phyloP scores from a whole-genome alignment of 2,329 filamentous ascomycete species.

The Xylariaceae sp. region DNA sequence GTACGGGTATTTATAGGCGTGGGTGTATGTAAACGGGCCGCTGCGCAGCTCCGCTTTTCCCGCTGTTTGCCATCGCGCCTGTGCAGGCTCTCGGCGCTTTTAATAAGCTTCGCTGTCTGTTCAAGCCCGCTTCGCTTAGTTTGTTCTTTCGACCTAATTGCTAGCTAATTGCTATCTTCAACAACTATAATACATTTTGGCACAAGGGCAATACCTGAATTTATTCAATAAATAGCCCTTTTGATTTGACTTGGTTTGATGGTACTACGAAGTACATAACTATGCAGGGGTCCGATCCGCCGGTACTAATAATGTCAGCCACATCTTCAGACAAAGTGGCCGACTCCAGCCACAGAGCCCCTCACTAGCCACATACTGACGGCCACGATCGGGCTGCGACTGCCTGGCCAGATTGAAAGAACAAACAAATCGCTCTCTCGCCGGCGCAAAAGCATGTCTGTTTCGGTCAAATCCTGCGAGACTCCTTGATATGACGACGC shows the following conservation, averaged over 20 bases:
- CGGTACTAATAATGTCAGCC: background rate
- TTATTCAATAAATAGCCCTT: background rate
- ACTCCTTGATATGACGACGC: conserved; percentile 31
- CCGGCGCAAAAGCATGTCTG: conserved; percentile 9
- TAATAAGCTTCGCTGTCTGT: too few species aligned
- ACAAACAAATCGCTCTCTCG: conserved; percentile 7
- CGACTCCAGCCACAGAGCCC: conserved; percentile 9
- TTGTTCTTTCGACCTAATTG: too few species aligned
- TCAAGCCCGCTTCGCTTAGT: too few species aligned
- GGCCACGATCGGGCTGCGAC: conserved; percentile 12
- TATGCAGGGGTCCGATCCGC: too few species aligned
- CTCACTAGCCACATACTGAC: conserved; percentile 5
- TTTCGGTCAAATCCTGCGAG: conserved; percentile 18
- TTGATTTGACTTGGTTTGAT: background rate
- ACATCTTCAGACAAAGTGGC: background rate
- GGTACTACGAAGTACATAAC: too few species aligned
- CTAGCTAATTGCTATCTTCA: too few species aligned
- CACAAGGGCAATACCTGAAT: background rate
- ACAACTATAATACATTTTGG: background rate
- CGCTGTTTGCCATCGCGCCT: too few species aligned
- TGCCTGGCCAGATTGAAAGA: background rate
- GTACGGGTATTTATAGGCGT: background rate
- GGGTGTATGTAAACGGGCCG: too few species aligned
- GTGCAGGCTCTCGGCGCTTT: too few species aligned
- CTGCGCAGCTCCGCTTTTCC: too few species aligned